Evolutionary conservation across 805 yeast species (phyloP).

Genomic region (Cyberlindnera amylophila): DNA sequence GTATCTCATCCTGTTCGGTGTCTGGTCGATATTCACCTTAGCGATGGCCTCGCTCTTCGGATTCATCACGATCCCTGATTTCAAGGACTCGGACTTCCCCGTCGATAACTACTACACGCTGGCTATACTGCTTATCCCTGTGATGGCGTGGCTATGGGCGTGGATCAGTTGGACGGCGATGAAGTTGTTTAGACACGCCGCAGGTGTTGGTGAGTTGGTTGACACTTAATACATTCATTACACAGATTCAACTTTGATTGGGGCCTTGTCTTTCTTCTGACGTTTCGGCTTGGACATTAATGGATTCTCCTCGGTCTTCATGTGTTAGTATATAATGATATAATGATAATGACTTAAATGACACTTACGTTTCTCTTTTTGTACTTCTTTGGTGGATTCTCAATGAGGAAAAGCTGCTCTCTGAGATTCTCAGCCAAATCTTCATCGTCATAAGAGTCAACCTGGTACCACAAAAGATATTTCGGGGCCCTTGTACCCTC

Average conservation of each 20-base stretch:
- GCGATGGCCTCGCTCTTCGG: slow-evolving; percentile 13
- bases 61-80: slow-evolving; percentile 11
- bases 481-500: slow-evolving; percentile 58
- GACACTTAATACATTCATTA: too few relatives aligned
- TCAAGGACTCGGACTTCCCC: slow-evolving; percentile 5
- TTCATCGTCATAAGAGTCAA: slow-evolving; percentile 74
- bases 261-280: slow-evolving; percentile 9
- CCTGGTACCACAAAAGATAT: slow-evolving; percentile 76
- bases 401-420: slow-evolving; percentile 50
- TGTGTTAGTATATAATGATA: slow-evolving; percentile 4
- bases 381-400: slow-evolving; percentile 39
- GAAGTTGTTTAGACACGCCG: slow-evolving; percentile 77
- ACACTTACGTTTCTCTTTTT: slow-evolving; percentile 26
- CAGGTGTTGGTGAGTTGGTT: slow-evolving; percentile 44
- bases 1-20: slow-evolving; percentile 6
- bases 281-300: slow-evolving; percentile 14
- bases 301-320: slow-evolving; percentile 15
- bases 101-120: slow-evolving; percentile 32
- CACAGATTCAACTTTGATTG: too few relatives aligned
- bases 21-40: slow-evolving; percentile 12
- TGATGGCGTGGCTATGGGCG: slow-evolving; percentile 63
- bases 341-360: background rate
- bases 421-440: slow-evolving; percentile 60
- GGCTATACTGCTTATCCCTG: slow-evolving; percentile 32
- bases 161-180: slow-evolving; percentile 73